phyloP scores from a whole-genome alignment of 352 stramenopile species.

The Globisporangium cylindrosporum region DNA sequence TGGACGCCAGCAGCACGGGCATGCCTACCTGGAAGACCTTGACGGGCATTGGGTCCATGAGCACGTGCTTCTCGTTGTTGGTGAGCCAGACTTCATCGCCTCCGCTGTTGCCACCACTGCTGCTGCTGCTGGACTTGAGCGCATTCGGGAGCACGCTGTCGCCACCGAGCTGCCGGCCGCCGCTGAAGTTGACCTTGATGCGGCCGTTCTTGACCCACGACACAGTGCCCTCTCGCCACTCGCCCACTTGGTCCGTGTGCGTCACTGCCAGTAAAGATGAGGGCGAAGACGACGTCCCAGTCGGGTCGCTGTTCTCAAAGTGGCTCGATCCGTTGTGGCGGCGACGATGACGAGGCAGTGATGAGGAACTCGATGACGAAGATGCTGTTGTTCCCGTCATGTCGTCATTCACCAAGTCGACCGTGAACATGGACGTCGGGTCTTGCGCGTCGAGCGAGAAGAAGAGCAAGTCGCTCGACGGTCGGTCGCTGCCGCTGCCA shows the following conservation, averaged over 20 bases:
- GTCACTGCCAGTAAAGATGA: not conserved
- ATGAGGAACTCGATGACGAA: not conserved
- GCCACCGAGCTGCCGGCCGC: slow-evolving; percentile 32
- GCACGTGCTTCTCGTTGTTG: slow-evolving; percentile 35
- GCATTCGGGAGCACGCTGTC: not conserved
- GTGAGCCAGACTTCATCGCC: slow-evolving; percentile 43
- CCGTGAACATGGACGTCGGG: slow-evolving; percentile 29
- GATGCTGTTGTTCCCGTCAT: not conserved
- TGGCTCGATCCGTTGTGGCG: not conserved
- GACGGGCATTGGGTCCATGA: slow-evolving; percentile 48
- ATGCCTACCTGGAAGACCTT: slow-evolving; percentile 48
- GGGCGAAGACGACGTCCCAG: not conserved
- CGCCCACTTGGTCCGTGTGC: slow-evolving; percentile 14
- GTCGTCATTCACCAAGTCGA: slow-evolving; percentile 24
- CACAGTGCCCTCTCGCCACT: slow-evolving; percentile 60
- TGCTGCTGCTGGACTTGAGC: not conserved
- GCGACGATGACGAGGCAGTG: not conserved
- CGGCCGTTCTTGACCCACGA: slow-evolving; percentile 54
- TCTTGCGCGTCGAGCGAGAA: slow-evolving; percentile 9
- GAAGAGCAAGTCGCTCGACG: not conserved
- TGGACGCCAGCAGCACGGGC: slow-evolving; percentile 47
- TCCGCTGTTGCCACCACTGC: slow-evolving; percentile 8
- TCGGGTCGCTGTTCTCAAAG: not conserved
- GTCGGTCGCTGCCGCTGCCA: not conserved
- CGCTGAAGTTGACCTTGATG: slow-evolving; percentile 58